Evolutionary conservation across 2,329 filamentous ascomycete genomes (phyloP), one percentile per base, ranked within the genome.

Genomic region (Thelonectria rubi): DNA sequence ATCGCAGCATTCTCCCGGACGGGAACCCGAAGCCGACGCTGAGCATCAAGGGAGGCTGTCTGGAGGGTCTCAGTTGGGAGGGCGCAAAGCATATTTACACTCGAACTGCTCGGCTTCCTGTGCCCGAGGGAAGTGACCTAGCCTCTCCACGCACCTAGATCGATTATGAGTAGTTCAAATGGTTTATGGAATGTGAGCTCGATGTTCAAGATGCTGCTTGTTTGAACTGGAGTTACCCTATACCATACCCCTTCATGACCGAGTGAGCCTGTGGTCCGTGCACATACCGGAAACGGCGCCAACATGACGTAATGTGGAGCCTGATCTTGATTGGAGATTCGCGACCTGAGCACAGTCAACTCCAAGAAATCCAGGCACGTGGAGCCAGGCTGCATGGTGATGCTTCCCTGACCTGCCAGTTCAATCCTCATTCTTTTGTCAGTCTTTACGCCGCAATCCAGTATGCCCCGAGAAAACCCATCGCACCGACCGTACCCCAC

Each of bases 31-130:
- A 75, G 21, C 32, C 72, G 0, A 79, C 75, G 0, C 60, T 84
- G 9, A 79, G 75, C 18, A 70, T 85, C 63, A 85, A 84, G 71
- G 82, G 79, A 3, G 82, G 82, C 0, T 74, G 77, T 11, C 62
- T 84, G 15, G 69, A 80, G 18, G 80, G 78, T 0, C 65, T 84
- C 30, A 72, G 75, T 30, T 79, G 80, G 73, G 66, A 74, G 1
- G 69, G 67, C 0, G 79, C 74, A 1, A 75, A 70, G 58, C 82
- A 85, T 58, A 84, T 84, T 17, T 85, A 75, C 60, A 78, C 78
- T 3, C 72, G 74, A 50, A 76, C 76, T 11, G 82, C 82, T 0
- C 78, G 82, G 10, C 73, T 84, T 11, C 71, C 75, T 32, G 77
- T 84, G 7, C 80, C 82, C 0, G 71, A 73, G 2, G 80, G 72